These are phyloP conservation scores for Penicillium pancosmium DNA, from an alignment of 495 filamentous ascomycete species.

Conservation along the genomic window DNA sequence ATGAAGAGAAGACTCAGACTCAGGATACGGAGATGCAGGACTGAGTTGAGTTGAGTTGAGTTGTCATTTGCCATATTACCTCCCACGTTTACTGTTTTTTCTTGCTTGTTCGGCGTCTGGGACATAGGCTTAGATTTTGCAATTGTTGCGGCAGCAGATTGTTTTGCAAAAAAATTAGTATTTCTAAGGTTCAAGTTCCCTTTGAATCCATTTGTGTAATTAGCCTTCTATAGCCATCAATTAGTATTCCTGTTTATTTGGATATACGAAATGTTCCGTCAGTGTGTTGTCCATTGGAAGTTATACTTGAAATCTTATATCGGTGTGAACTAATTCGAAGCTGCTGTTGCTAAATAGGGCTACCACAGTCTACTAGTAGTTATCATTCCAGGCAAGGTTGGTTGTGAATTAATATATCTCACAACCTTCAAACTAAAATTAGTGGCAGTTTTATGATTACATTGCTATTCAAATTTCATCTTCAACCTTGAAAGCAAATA, in stretches of 20 bases:
- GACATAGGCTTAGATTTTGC: not conserved
- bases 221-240: constrained; percentile 3
- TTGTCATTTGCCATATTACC: constrained; percentile 1
- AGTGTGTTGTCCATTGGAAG: not conserved
- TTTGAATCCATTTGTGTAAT: constrained; percentile 4
- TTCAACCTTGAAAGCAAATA: too few relatives aligned
- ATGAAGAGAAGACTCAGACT: constrained; percentile 15
- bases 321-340: too few relatives aligned
- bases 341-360: too few relatives aligned
- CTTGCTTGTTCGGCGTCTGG: constrained; percentile 7
- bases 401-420: too few relatives aligned
- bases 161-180: too few relatives aligned
- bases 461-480: not conserved
- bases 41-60: too few relatives aligned
- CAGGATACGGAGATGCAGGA: constrained; percentile 35
- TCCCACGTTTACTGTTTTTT: not conserved
- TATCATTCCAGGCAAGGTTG: too few relatives aligned
- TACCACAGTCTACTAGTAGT: too few relatives aligned
- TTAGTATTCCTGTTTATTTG: not conserved
- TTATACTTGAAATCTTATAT: too few relatives aligned
- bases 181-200: not conserved
- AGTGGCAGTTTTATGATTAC: too few relatives aligned
- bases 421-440: too few relatives aligned
- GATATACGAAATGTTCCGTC: not conserved
- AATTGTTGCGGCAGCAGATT: too few relatives aligned